Evolutionary conservation across 2,329 filamentous ascomycete genomes (phyloP).

Genomic region (Xylariomycetidae sp.): DNA sequence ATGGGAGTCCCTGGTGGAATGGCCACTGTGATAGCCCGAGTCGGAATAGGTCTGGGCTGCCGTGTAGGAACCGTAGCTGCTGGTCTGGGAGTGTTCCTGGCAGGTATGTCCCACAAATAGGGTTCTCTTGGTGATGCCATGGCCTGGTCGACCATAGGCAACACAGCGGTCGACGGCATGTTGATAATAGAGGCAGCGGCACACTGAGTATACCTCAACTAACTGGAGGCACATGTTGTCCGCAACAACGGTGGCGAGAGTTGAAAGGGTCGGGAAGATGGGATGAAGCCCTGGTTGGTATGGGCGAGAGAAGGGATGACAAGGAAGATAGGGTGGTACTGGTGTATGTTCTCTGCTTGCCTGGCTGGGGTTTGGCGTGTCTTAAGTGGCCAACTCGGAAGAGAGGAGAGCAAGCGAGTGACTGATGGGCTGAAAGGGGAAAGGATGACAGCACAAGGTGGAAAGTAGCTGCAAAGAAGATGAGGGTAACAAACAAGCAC

Average conservation of each 20-base stretch:
- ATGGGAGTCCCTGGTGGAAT: constrained; percentile 38
- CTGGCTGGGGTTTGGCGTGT: not conserved
- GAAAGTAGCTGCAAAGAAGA: too few species aligned
- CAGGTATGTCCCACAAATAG: constrained; percentile 84
- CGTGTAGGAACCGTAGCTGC: constrained; percentile 34
- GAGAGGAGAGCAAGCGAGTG: too few species aligned
- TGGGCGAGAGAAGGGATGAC: not conserved
- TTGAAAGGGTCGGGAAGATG: constrained; percentile 4
- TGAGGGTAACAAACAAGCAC: too few species aligned
- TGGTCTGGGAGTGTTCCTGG: constrained; percentile 42
- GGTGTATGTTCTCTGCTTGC: not conserved
- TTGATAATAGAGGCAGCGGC: constrained; percentile 82
- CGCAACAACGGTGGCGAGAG: constrained; percentile 8
- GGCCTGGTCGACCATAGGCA: constrained; percentile 68
- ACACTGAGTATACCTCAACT: constrained; percentile 80
- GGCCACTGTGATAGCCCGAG: constrained; percentile 49
- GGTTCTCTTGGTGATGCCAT: constrained; percentile 66
- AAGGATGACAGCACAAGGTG: too few species aligned
- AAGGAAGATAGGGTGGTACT: not conserved
- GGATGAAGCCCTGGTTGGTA: not conserved
- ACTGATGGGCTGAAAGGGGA: too few species aligned
- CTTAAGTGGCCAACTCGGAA: not conserved
- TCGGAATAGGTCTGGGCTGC: constrained; percentile 44
- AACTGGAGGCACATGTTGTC: constrained; percentile 79
- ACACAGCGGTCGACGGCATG: constrained; percentile 82